Evolutionary conservation across 2,329 filamentous ascomycete species (phyloP).

Genomic region (Verticillium klebahnii): DNA sequence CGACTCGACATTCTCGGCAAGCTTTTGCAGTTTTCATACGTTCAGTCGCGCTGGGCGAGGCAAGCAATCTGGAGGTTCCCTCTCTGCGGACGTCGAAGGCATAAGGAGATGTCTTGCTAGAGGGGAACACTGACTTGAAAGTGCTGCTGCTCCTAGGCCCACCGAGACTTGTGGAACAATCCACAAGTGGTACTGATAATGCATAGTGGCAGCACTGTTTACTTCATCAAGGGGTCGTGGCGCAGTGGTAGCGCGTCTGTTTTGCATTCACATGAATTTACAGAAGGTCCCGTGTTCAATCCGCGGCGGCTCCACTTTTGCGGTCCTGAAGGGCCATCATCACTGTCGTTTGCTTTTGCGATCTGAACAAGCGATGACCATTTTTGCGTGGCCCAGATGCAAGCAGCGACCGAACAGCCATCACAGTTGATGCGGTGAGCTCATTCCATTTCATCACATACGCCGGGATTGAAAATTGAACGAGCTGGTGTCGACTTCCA

Average conservation of each 20-base stretch:
- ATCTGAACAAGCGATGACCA: background rate
- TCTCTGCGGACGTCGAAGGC: background rate
- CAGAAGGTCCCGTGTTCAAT: constrained; percentile 8
- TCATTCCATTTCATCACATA: background rate
- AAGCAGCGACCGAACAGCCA: no score
- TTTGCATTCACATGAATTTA: constrained; percentile 1
- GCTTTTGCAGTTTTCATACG: background rate
- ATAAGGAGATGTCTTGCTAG: background rate
- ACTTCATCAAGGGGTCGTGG: constrained; percentile 1
- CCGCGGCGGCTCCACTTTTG: constrained; percentile 4
- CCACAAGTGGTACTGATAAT: no score
- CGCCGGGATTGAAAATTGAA: background rate
- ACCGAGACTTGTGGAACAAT: no score
- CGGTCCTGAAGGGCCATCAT: background rate
- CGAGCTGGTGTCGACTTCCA: background rate
- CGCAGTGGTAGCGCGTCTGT: constrained; percentile 6
- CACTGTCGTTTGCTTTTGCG: background rate
- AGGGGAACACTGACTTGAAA: no score
- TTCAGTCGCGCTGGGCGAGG: background rate
- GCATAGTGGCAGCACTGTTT: background rate
- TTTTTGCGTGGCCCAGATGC: no score
- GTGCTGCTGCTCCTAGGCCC: no score
- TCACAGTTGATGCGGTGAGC: background rate
- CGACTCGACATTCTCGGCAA: background rate
- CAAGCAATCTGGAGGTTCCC: background rate